Percentiles rank a stretch among this genome's conserved stretches.
These are phyloP conservation scores for Blastobotrys arbuscula DNA, from an alignment of 1,139 yeast genomes.

Conservation along the genomic window DNA sequence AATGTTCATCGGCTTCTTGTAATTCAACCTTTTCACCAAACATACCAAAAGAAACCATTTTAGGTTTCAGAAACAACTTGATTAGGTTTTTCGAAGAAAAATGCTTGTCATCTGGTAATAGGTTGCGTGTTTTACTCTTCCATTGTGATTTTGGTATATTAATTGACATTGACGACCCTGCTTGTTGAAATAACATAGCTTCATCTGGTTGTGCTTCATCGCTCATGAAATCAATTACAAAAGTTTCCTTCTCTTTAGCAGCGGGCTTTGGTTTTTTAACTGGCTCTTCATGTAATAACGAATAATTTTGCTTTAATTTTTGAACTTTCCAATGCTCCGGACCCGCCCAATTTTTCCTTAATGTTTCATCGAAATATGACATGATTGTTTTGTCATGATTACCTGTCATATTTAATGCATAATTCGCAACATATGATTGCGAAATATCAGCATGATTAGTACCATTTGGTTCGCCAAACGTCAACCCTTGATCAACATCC, in stretches of 20 bases:
- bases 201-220: constrained; percentile 43
- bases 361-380: constrained; percentile 70
- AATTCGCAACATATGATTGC: constrained; percentile 9
- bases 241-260: constrained; percentile 36
- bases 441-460: constrained; percentile 3
- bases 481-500: constrained; percentile 28
- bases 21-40: constrained; percentile 13
- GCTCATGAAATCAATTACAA: constrained; percentile 48
- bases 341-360: constrained; percentile 78
- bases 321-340: constrained; percentile 91
- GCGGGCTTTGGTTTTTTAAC: constrained; percentile 20
- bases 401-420: constrained; percentile 9
- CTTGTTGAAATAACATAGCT: constrained; percentile 47
- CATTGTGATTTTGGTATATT: constrained; percentile 43
- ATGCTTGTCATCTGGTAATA: constrained; percentile 70
- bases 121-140: constrained; percentile 39
- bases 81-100: constrained; percentile 67
- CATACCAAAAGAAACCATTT: constrained; percentile 15
- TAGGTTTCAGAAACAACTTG: constrained; percentile 64
- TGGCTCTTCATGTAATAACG: constrained; percentile 12
- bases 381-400: constrained; percentile 57
- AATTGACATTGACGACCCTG: constrained; percentile 32
- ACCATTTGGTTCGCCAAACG: constrained; percentile 19
- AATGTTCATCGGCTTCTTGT: constrained; percentile 50
- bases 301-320: constrained; percentile 41